phyloP scores from a whole-genome alignment of 1,139 yeast species.

The Magnusiomyces ingens region DNA sequence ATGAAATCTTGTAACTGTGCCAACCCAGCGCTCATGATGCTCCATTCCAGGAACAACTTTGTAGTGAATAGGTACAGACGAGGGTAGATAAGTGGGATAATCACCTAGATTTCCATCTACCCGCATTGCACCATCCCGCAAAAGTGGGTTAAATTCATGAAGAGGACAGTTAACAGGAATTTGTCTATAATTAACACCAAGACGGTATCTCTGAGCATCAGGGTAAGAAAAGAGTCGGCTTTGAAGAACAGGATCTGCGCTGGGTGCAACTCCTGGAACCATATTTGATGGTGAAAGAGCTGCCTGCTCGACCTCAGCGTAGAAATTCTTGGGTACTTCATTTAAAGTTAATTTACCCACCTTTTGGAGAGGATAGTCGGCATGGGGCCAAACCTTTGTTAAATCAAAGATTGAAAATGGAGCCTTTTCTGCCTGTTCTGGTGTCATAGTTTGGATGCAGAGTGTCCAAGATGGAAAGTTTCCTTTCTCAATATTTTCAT shows the following conservation, averaged over 20 bases:
- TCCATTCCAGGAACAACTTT: slow-evolving; percentile 38
- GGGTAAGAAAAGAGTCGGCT: slow-evolving; percentile 79
- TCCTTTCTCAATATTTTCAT: slow-evolving; percentile 50
- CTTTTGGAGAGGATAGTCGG: slow-evolving; percentile 65
- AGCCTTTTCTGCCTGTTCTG: slow-evolving; percentile 55
- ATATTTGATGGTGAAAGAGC: slow-evolving; percentile 81
- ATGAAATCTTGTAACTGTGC: slow-evolving; percentile 83
- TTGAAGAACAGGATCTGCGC: slow-evolving; percentile 84
- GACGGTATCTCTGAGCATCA: slow-evolving; percentile 68
- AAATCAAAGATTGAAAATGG: slow-evolving; percentile 54
- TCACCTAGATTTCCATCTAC: slow-evolving; percentile 75
- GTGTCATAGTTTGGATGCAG: slow-evolving; percentile 67
- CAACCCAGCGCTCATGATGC: slow-evolving; percentile 81
- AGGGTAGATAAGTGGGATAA: slow-evolving; percentile 57
- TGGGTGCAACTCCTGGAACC: slow-evolving; percentile 77
- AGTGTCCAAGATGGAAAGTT: slow-evolving; percentile 59
- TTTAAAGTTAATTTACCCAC: slow-evolving; percentile 65
- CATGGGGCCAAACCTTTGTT: slow-evolving; percentile 78
- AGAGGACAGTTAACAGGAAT: slow-evolving; percentile 62
- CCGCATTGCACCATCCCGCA: slow-evolving; percentile 83
- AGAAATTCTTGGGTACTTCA: slow-evolving; percentile 69
- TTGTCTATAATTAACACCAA: slow-evolving; percentile 65
- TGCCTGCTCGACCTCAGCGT: slow-evolving; percentile 77
- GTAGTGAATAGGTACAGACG: slow-evolving; percentile 46
- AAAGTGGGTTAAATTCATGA: slow-evolving; percentile 35